Evolutionary conservation across 2,329 filamentous ascomycete species (phyloP).

Genomic region (Hypoxylon sp.): DNA sequence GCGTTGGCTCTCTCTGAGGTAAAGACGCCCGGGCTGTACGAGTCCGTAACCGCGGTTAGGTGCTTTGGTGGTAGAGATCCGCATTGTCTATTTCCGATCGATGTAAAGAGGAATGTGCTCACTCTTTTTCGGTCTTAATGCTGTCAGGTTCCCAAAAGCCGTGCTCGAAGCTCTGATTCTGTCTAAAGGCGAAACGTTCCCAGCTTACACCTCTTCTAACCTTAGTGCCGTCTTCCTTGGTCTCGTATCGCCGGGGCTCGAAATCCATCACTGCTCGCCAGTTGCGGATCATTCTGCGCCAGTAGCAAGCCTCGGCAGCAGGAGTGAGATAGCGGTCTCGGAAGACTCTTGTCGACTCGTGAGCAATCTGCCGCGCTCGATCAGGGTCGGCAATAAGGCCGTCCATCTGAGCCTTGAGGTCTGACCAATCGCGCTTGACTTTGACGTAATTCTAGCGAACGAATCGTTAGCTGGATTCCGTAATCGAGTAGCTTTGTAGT

Average conservation of each 20-base stretch:
- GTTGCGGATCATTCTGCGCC: slow-evolving; percentile 54
- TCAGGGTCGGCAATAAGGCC: slow-evolving; percentile 58
- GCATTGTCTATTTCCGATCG: not conserved
- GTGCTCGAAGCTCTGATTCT: slow-evolving; percentile 44
- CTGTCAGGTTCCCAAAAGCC: slow-evolving; percentile 42
- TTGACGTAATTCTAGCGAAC: slow-evolving; percentile 58
- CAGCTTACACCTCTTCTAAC: slow-evolving; percentile 47
- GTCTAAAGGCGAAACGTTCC: slow-evolving; percentile 46
- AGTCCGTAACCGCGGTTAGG: not conserved
- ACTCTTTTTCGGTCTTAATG: slow-evolving; percentile 21
- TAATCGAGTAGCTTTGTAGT: too few species aligned
- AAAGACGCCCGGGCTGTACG: not conserved
- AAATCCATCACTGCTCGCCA: slow-evolving; percentile 46
- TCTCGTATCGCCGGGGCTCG: slow-evolving; percentile 39
- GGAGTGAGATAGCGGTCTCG: slow-evolving; percentile 66
- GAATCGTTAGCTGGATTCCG: not conserved
- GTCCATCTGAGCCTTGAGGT: slow-evolving; percentile 54
- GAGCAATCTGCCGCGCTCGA: slow-evolving; percentile 62
- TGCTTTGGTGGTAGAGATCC: not conserved
- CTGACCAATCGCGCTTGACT: slow-evolving; percentile 59
- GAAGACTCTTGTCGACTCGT: slow-evolving; percentile 61
- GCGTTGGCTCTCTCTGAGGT: not conserved
- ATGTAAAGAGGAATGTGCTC: not conserved
- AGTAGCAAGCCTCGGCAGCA: slow-evolving; percentile 67
- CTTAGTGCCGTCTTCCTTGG: slow-evolving; percentile 32